phyloP scores from a whole-genome alignment of 2,329 filamentous ascomycete species.

The Aaosphaeria pasadenensis region DNA sequence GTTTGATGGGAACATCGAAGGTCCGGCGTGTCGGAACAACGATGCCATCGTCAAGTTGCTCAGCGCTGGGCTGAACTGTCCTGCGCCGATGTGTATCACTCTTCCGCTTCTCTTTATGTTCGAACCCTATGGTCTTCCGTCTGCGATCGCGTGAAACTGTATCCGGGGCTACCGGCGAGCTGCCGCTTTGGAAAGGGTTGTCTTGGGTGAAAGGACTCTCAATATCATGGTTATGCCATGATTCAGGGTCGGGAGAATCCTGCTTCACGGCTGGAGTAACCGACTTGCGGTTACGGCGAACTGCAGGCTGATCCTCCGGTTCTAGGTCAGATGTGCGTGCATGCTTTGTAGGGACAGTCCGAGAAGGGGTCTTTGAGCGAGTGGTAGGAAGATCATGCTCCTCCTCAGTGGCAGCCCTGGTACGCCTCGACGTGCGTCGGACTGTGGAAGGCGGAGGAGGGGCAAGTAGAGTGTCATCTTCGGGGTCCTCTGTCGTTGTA shows the following conservation, averaged over 20 bases:
- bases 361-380: constrained; percentile 32
- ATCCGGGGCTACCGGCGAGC: constrained; percentile 56
- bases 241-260: constrained; percentile 50
- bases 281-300: constrained; percentile 38
- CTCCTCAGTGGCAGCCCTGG: constrained; percentile 42
- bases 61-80: constrained; percentile 40
- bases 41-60: constrained; percentile 52
- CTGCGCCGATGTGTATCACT: constrained; percentile 42
- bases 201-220: constrained; percentile 78
- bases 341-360: constrained; percentile 44
- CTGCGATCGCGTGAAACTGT: constrained; percentile 44
- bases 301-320: constrained; percentile 28
- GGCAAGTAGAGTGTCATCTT: constrained; percentile 40
- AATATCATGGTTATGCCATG: constrained; percentile 40
- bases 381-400: constrained; percentile 9
- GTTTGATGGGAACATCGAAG: constrained; percentile 56
- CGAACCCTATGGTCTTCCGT: constrained; percentile 50
- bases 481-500: constrained; percentile 54
- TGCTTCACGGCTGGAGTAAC: constrained; percentile 41
- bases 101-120: constrained; percentile 40
- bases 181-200: constrained; percentile 90
- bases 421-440: constrained; percentile 28
- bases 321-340: constrained; percentile 37
- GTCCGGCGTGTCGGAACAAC: constrained; percentile 55
- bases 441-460: constrained; percentile 37